These are phyloP conservation scores for Podospora bellae-mahoneyi DNA, from an alignment of 495 filamentous ascomycete genomes.

Conservation along the genomic window DNA sequence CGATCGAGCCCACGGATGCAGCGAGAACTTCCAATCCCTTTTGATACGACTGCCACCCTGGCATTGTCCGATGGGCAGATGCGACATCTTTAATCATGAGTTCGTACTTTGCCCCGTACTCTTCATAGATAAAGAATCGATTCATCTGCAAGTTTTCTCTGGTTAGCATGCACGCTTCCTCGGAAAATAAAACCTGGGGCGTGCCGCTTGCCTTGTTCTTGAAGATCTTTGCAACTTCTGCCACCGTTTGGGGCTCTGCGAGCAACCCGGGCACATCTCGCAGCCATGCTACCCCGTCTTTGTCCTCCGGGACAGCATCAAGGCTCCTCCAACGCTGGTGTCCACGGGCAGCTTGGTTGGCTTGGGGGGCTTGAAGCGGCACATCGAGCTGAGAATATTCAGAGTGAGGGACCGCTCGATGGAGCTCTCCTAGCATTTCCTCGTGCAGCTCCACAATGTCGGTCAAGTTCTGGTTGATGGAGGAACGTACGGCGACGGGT, in stretches of 20 bases:
- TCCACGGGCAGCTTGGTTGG: constrained; percentile 27
- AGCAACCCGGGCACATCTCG: constrained; percentile 51
- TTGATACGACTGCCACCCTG: constrained; percentile 77
- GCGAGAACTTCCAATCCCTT: constrained; percentile 84
- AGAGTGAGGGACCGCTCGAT: constrained; percentile 57
- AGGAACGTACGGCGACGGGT: constrained; percentile 52
- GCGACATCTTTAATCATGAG: constrained; percentile 72
- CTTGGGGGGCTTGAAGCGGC: constrained; percentile 15
- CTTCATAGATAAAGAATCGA: constrained; percentile 80
- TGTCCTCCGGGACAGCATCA: constrained; percentile 56
- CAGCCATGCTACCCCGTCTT: constrained; percentile 40
- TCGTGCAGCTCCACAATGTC: constrained; percentile 71
- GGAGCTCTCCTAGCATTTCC: constrained; percentile 63
- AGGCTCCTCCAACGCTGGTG: constrained; percentile 59
- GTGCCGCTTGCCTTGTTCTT: constrained; percentile 58
- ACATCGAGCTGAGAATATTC: constrained; percentile 53
- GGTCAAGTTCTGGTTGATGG: constrained; percentile 63
- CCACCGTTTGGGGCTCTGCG: constrained; percentile 67
- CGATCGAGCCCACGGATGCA: constrained; percentile 67
- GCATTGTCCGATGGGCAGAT: constrained; percentile 62
- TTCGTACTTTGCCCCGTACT: constrained; percentile 85
- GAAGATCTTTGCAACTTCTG: constrained; percentile 75
- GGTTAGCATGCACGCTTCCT: background rate
- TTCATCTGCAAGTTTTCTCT: constrained; percentile 53
- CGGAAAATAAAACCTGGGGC: background rate